phyloP scores from a whole-genome alignment of 225 moss, liverwort and hornwort genomes.

The Physcomitrium patens region DNA sequence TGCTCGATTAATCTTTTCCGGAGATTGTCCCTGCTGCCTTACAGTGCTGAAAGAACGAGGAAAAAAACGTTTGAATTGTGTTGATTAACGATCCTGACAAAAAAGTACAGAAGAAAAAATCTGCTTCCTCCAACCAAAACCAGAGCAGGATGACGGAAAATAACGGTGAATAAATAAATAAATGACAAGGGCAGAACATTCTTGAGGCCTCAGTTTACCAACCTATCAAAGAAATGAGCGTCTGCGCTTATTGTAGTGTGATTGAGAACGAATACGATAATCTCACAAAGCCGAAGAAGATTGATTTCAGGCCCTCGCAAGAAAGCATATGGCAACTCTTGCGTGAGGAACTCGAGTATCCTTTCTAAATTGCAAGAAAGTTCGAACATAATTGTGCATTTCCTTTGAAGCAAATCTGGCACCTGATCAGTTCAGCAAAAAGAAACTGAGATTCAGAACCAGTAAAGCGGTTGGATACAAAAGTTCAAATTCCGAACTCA shows the following conservation, averaged over 20 bases:
- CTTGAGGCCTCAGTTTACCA: background rate
- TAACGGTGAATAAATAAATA: too few species aligned
- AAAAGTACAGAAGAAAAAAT: background rate
- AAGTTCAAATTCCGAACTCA: too few species aligned
- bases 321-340: constrained; percentile 87
- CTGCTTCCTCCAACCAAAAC: background rate
- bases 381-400: constrained; percentile 99
- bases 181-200: too few species aligned
- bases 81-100: background rate
- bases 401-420: constrained; percentile 82
- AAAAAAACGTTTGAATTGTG: background rate
- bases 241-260: constrained; percentile 90
- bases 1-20: constrained; percentile 84
- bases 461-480: too few species aligned
- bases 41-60: constrained; percentile 53
- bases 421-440: constrained; percentile 50
- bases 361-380: constrained; percentile 95
- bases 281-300: constrained; percentile 90
- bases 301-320: constrained; percentile 92
- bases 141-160: too few species aligned
- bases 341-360: constrained; percentile 95
- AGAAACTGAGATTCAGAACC: background rate
- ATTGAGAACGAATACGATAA: constrained; percentile 90
- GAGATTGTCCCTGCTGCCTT: constrained; percentile 77
- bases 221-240: constrained; percentile 93